These are phyloP conservation scores for Xylaria longipes DNA, from an alignment of 495 filamentous ascomycete genomes.

Conservation along the genomic window DNA sequence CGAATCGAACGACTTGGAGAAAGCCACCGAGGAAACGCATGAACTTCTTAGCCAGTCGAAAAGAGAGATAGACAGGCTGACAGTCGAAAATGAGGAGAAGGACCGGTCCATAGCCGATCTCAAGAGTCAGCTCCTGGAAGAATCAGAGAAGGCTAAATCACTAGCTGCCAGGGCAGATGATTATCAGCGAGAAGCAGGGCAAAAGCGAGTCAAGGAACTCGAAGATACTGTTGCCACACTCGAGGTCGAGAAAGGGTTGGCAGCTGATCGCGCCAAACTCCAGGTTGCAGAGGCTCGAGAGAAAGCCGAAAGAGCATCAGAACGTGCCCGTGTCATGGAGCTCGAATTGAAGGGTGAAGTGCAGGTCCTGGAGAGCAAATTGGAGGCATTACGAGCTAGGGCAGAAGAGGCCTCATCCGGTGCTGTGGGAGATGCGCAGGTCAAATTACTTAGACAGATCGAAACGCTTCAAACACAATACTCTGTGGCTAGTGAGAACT, in stretches of 20 bases:
- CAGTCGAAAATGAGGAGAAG: slow-evolving; percentile 69
- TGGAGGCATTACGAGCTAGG: slow-evolving; percentile 83
- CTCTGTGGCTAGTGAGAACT: slow-evolving; percentile 91
- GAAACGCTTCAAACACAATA: slow-evolving; percentile 97
- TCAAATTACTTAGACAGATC: slow-evolving; percentile 89
- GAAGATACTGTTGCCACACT: slow-evolving; percentile 73
- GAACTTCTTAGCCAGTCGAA: slow-evolving; percentile 70
- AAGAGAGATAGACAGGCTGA: slow-evolving; percentile 72
- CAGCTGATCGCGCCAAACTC: slow-evolving; percentile 69
- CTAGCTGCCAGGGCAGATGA: slow-evolving; percentile 72
- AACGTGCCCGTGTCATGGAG: slow-evolving; percentile 73
- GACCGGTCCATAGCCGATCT: slow-evolving; percentile 71
- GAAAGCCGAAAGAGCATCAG: slow-evolving; percentile 74
- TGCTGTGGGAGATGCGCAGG: slow-evolving; percentile 80
- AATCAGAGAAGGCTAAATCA: slow-evolving; percentile 67
- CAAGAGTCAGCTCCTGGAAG: slow-evolving; percentile 72
- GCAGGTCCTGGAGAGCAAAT: slow-evolving; percentile 81
- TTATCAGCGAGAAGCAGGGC: slow-evolving; percentile 70
- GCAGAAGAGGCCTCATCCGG: slow-evolving; percentile 92
- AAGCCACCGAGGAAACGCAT: slow-evolving; percentile 66
- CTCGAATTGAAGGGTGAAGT: slow-evolving; percentile 85
- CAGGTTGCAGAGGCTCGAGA: slow-evolving; percentile 74
- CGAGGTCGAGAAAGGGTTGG: slow-evolving; percentile 77
- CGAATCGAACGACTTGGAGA: slow-evolving; percentile 71
- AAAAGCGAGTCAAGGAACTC: slow-evolving; percentile 67